These are phyloP conservation scores for Cordyceps cicadae DNA, from an alignment of 2,329 filamentous ascomycete species.

Conservation along the genomic window DNA sequence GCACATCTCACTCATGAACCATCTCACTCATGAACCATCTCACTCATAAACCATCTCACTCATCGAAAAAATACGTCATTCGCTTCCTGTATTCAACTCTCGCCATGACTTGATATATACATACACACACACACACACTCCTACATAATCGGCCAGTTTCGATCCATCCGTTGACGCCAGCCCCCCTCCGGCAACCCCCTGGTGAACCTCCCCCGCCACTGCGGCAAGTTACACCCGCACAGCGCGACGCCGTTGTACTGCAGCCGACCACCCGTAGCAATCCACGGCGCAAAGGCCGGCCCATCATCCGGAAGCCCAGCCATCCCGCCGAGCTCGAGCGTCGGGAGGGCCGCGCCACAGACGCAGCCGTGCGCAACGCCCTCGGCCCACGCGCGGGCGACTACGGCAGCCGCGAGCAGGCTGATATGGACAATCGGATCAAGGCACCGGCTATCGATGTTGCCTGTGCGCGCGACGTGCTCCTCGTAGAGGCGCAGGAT, in stretches of 20 bases:
- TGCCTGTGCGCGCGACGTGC: neutral
- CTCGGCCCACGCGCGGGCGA: constrained; percentile 6
- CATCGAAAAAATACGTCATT: neutral
- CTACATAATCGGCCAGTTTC: constrained; percentile 7
- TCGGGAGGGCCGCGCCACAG: neutral
- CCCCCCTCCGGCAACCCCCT: neutral
- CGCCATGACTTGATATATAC: neutral
- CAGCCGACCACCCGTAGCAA: neutral
- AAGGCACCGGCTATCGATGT: neutral
- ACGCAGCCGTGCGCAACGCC: neutral
- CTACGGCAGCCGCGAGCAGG: constrained; percentile 1
- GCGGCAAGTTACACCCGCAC: constrained; percentile 4
- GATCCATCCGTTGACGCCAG: constrained; percentile 4
- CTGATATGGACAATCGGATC: constrained; percentile 4
- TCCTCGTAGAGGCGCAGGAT: constrained; percentile 7
- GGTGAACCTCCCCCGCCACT: constrained; percentile 4
- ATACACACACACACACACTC: neutral
- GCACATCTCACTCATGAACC: neutral
- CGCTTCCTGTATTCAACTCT: neutral
- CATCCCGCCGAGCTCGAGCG: neutral
- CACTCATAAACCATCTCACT: no score
- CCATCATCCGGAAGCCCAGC: neutral
- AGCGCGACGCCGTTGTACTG: constrained; percentile 7
- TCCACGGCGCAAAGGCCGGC: neutral
- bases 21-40: no score